Evolutionary conservation across 345 rosid genomes (phyloP), one percentile per base, ranked within the genome.

Genomic region (Linum usitatissimum): DNA sequence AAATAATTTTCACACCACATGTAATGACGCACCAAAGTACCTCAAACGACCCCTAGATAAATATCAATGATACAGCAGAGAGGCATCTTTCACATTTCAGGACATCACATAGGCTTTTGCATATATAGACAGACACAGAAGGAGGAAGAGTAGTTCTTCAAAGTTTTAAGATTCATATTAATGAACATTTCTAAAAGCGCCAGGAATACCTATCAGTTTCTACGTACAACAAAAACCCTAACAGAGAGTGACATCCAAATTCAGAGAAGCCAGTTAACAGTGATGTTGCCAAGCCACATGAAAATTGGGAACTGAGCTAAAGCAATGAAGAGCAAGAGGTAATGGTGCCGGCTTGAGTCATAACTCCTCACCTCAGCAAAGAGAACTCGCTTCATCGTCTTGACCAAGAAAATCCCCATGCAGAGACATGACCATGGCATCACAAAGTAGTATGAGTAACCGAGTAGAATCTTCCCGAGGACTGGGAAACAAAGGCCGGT

Each of bases 361-460:
- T 79, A 81, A 64, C 76, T 87, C 78, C 99, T 77, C 77, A 83
- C 89, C 77, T 87, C 99, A 2, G 94, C 86, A n/a, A 80, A 90
- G 40, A 90, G 87, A 49, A 90, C 97, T 73, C 97, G 81, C 81
- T 90, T 93, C 94, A 87, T 87, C 5, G 97, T 93, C 87, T 90
- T 93, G 69, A 87, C 94, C 79, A 93, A 71, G 85, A 93, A 93
- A 60, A 84, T 66, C 39, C 91, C 99, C 76, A 81, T 83, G 76
- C 96, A 87, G 45, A 93, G 66, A 78, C 90, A 87, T 63, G 90
- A 73, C 83, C 88, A 87, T 0, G 91, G 94, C 85, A 93, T 80
- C 77, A 93, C 58, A 63, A 71, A 76, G 58, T 87, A 93, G 86
- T 93, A 90, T 0, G 86, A 75, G 73, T 87, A 93, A 61, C 81